Percentiles rank a stretch among this genome's conserved stretches.
Conservation (phyloP, 139 green algal genomes). For the Chlamydomonas schloesseri region DNA sequence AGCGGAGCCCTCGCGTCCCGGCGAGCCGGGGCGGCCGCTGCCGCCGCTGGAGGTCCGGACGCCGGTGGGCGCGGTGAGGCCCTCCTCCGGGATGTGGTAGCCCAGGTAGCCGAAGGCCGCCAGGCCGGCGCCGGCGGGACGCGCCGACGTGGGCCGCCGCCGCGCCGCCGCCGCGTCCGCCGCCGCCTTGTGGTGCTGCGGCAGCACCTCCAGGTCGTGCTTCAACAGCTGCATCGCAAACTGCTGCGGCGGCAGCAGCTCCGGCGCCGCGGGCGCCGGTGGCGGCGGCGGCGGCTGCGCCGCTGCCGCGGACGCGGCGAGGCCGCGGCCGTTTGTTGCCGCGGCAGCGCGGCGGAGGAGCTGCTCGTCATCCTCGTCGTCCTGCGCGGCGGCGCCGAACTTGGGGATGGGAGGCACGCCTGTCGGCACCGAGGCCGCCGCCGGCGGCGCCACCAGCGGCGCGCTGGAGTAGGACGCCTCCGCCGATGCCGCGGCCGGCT, state of each 20-base stretch:
- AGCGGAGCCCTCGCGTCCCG: background rate
- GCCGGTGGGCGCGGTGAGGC: conserved; percentile 5
- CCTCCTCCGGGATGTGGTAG: conserved; percentile 13
- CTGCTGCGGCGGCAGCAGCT: conserved; percentile 50
- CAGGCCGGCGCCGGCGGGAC: conserved; percentile 20
- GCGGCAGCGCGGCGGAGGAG: background rate
- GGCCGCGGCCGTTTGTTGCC: background rate
- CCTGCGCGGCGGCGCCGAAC: no score
- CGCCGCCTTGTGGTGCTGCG: conserved; percentile 27
- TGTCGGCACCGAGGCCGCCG: no score
- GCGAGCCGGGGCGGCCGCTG: background rate
- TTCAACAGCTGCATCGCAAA: conserved; percentile 58
- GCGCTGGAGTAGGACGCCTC: background rate
- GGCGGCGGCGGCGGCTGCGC: no score
- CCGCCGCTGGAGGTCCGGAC: background rate
- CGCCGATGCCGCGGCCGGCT: background rate
- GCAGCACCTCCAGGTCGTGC: conserved; percentile 53
- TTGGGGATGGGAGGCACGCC: no score
- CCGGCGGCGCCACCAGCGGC: background rate
- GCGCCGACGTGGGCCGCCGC: background rate
- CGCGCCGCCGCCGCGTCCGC: conserved; percentile 23
- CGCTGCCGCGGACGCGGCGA: background rate
- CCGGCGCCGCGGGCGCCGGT: background rate
- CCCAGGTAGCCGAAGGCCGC: conserved; percentile 36
- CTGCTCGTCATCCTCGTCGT: background rate